Percentiles rank a stretch among this genome's conserved stretches.
These are phyloP conservation scores for Aspergillus diversus DNA, from an alignment of 495 filamentous ascomycete genomes.

Conservation along the genomic window DNA sequence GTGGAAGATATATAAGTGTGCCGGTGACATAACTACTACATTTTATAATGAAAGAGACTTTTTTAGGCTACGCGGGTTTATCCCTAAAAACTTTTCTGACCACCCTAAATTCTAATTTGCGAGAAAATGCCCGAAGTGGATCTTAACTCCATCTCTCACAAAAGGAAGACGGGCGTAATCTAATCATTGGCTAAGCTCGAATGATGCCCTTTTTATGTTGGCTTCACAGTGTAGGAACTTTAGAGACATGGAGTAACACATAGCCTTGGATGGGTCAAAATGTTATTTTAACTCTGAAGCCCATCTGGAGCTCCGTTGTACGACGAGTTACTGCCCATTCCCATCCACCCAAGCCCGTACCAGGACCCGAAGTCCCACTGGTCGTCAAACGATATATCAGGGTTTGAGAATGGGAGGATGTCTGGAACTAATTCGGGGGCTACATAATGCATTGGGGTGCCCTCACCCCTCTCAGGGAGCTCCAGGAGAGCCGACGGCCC, in stretches of 20 bases:
- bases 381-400: slow-evolving; percentile 24
- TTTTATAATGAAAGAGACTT: too few species aligned
- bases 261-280: too few species aligned
- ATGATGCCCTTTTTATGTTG: background rate
- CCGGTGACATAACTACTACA: too few species aligned
- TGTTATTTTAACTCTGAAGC: background rate
- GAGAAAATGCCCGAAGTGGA: too few species aligned
- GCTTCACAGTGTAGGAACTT: background rate
- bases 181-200: background rate
- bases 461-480: background rate
- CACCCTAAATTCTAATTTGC: background rate
- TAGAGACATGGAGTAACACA: too few species aligned
- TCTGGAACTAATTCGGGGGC: slow-evolving; percentile 14
- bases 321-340: background rate
- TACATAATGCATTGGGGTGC: slow-evolving; percentile 4
- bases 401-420: slow-evolving; percentile 24
- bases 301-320: background rate
- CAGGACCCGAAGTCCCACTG: slow-evolving; percentile 21
- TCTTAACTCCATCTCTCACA: too few species aligned
- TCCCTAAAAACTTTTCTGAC: background rate
- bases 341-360: slow-evolving; percentile 23
- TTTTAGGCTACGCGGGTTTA: background rate
- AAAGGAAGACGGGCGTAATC: too few species aligned
- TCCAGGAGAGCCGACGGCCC: slow-evolving; percentile 8
- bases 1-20: too few species aligned